Percentiles rank a stretch among this genome's conserved stretches.
These are phyloP conservation scores for Guillardia theta DNA, from an alignment of 78 protist species.

Conservation along the genomic window DNA sequence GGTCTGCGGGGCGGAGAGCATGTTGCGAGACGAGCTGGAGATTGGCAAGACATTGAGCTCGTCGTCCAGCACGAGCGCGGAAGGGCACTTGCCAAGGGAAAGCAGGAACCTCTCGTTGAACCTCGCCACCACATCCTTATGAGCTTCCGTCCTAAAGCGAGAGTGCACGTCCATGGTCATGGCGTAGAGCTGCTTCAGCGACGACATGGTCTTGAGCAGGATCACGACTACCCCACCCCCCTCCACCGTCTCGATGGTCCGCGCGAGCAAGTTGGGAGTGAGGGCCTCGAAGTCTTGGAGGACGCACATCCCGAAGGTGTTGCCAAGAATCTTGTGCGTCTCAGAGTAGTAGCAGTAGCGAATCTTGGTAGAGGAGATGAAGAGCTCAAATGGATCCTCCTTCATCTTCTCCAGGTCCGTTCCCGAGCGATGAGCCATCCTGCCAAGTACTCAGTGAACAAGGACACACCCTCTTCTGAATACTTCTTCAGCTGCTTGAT, in stretches of 20 bases:
- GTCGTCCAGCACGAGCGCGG: slow-evolving; percentile 68
- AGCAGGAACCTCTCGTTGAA: slow-evolving; percentile 87
- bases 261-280: slow-evolving; percentile 97
- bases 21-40: neutral
- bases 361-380: slow-evolving; percentile 89
- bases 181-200: slow-evolving; percentile 83
- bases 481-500: slow-evolving; percentile 64
- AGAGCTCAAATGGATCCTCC: slow-evolving; percentile 92
- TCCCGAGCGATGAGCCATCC: slow-evolving; percentile 61
- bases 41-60: slow-evolving; percentile 51
- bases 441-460: too few species aligned
- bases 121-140: slow-evolving; percentile 34
- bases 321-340: slow-evolving; percentile 84
- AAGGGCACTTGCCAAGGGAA: slow-evolving; percentile 81
- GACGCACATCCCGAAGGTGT: slow-evolving; percentile 96
- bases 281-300: slow-evolving; percentile 97
- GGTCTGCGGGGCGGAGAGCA: neutral
- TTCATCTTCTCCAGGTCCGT: slow-evolving; percentile 59
- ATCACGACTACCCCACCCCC: slow-evolving; percentile 7
- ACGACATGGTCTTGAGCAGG: slow-evolving; percentile 81
- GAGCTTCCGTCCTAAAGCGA: slow-evolving; percentile 86
- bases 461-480: too few species aligned
- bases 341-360: slow-evolving; percentile 15
- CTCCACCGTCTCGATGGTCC: slow-evolving; percentile 97
- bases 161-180: slow-evolving; percentile 94